Conservation (phyloP, 805 yeast species). For the Saccharomycopsis schoenii region DNA sequence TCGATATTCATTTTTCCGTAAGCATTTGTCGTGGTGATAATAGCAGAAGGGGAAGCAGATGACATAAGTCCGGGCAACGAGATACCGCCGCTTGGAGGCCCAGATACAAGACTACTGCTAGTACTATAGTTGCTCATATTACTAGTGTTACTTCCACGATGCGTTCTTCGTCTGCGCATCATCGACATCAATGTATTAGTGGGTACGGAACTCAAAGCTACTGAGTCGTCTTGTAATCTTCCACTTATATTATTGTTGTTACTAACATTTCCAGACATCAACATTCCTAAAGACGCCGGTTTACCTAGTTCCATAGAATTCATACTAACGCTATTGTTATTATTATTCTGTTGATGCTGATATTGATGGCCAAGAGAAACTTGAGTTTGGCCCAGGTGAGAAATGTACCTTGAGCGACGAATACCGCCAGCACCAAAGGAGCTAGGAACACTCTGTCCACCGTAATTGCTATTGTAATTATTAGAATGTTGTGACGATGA, state of each 20-base stretch:
- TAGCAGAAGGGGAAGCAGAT: constrained; percentile 24
- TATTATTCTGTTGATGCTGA: neutral
- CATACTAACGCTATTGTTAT: neutral
- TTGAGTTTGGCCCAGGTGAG: neutral
- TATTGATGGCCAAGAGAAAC: neutral
- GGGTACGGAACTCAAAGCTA: neutral
- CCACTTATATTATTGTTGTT: neutral
- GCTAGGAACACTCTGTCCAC: neutral
- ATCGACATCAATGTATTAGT: neutral
- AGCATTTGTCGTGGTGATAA: constrained; percentile 25
- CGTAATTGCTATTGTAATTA: neutral
- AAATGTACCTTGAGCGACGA: neutral
- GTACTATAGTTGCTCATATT: neutral
- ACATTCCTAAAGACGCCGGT: neutral
- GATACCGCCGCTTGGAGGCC: constrained; percentile 5
- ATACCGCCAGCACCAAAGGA: neutral
- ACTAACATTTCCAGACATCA: neutral
- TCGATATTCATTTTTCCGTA: constrained; percentile 23
- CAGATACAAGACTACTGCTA: neutral
- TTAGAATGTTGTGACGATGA: neutral
- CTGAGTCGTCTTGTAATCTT: neutral
- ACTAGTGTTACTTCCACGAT: neutral
- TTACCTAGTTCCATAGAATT: neutral
- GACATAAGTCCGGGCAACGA: constrained; percentile 7
- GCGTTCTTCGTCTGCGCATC: neutral